Base-by-base conservation (phyloP, 164 flowering plant genomes). In the Vitis vinifera region DNA sequence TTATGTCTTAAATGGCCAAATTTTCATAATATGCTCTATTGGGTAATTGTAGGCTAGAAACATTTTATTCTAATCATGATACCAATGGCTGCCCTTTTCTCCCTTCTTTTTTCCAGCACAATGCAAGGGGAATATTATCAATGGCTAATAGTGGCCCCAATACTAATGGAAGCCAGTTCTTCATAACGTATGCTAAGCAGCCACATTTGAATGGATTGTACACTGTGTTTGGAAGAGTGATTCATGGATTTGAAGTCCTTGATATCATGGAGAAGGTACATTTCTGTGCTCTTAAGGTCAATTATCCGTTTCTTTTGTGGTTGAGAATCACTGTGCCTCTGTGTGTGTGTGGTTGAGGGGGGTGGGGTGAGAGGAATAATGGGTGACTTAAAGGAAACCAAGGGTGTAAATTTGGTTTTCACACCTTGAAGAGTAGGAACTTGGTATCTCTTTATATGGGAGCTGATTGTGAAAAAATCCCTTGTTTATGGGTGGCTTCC, bases 131-230 rank as follows among this genome's bases (percentile, higher is more conserved):
- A 13, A 83, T 88, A 1, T 72, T 93, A 51, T 70, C 99, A 69
- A 93, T 96, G 99, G 99, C 99, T 44, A 95, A 95, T 67, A 91
- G 97, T 75, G 99, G 99, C 3, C 97, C 99, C 29, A 96, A 96
- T 72, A 93, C 99, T 58, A 94, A 92, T 67, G 97, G 95, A 63
- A 93, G 99, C 81, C 99, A 93, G 75, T 96, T 96, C 74, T 96
- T 93, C 80, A 79, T 93, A 51, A 63, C 79, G 9, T 96, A 93
- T 76, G 97, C 86, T 8, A 93, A 93, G 84, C 97, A 90, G 62
- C 98, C 98, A 16, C 98, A 93, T 86, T 83, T 93, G 16, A 96
- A 96, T 79, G 99, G 99, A 55, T 67, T 90, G 68, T 96, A 96
- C 83, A 95, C 99, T 10, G 74, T 96, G 16, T 93, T 96, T 75